A percentile compares a stretch with the other conserved stretches of the same genome.
Evolutionary conservation across 2,329 filamentous ascomycete genomes (phyloP).

Genomic region (Sarocladium brachiariae): DNA sequence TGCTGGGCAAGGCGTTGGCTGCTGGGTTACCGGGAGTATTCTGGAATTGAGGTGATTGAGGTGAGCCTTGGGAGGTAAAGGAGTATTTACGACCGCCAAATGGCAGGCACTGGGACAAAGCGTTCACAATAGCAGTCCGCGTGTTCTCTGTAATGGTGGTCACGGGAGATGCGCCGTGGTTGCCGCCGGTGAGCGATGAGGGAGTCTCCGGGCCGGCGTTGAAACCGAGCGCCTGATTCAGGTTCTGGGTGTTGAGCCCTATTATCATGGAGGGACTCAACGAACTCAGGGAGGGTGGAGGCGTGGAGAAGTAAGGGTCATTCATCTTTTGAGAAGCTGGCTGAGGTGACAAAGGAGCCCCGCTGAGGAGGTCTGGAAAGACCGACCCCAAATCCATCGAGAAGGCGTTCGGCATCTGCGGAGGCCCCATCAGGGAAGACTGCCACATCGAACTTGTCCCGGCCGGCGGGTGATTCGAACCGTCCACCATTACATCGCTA

Average conservation of each 20-base stretch:
- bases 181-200: conserved; percentile 62
- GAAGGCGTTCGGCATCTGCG: conserved; percentile 62
- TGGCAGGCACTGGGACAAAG: conserved; percentile 49
- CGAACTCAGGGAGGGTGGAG: conserved; percentile 65
- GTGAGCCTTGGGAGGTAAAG: conserved; percentile 47
- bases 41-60: conserved; percentile 45
- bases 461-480: conserved; percentile 55
- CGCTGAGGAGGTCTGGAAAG: conserved; percentile 69
- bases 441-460: conserved; percentile 60
- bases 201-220: conserved; percentile 63
- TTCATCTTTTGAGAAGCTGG: conserved; percentile 62
- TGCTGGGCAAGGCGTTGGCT: conserved; percentile 63
- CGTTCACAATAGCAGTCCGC: conserved; percentile 53
- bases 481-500: conserved; percentile 87
- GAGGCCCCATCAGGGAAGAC: conserved; percentile 60
- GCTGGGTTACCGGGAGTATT: conserved; percentile 39
- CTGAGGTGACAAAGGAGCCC: conserved; percentile 71
- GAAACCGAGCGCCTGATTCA: conserved; percentile 61
- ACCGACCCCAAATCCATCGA: conserved; percentile 67
- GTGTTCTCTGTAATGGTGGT: conserved; percentile 60
- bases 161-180: conserved; percentile 50
- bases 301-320: conserved; percentile 73
- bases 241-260: conserved; percentile 52
- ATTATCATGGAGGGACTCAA: conserved; percentile 67
- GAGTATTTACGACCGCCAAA: conserved; percentile 59